phyloP scores from a whole-genome alignment of 106 monocot species.

The Dendrobium officinale region DNA sequence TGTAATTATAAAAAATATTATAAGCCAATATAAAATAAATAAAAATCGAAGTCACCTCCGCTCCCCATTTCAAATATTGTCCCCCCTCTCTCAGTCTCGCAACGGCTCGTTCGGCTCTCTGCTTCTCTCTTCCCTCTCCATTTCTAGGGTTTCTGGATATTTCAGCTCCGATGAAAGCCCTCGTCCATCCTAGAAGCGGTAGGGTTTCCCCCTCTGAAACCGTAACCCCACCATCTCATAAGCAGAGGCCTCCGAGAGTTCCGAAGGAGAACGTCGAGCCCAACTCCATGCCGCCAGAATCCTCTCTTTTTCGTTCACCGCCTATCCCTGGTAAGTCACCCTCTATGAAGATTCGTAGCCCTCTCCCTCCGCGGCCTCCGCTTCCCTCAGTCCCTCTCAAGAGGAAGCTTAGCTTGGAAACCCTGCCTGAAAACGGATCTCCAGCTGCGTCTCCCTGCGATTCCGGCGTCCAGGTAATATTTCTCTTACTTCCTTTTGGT shows the following conservation, averaged over 20 bases:
- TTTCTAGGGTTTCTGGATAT: constrained; percentile 10
- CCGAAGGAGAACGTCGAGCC: constrained; percentile 95
- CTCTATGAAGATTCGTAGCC: constrained; percentile 45
- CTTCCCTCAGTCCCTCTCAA: constrained; percentile 37
- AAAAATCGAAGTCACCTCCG: background rate
- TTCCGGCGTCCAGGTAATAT: constrained; percentile 68
- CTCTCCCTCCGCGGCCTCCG: constrained; percentile 68
- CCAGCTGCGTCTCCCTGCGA: constrained; percentile 28
- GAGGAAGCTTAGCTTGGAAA: constrained; percentile 60
- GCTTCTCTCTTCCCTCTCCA: background rate
- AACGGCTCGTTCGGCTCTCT: constrained; percentile 12
- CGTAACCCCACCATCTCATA: constrained; percentile 38
- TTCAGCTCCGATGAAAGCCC: constrained; percentile 28
- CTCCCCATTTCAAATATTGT: constrained; percentile 15
- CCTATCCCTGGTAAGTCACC: constrained; percentile 21
- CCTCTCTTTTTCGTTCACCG: constrained; percentile 31
- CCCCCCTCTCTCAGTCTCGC: background rate
- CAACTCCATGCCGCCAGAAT: constrained; percentile 17
- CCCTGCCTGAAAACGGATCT: constrained; percentile 14
- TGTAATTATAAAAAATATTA: too few species aligned
- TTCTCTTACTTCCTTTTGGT: background rate
- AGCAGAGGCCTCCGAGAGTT: constrained; percentile 28
- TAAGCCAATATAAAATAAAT: too few species aligned
- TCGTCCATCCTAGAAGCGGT: constrained; percentile 18
- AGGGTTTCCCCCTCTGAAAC: constrained; percentile 29